Evolutionary conservation across 306 rosid genomes (phyloP).

Genomic region (Erythrophleum fordii): DNA sequence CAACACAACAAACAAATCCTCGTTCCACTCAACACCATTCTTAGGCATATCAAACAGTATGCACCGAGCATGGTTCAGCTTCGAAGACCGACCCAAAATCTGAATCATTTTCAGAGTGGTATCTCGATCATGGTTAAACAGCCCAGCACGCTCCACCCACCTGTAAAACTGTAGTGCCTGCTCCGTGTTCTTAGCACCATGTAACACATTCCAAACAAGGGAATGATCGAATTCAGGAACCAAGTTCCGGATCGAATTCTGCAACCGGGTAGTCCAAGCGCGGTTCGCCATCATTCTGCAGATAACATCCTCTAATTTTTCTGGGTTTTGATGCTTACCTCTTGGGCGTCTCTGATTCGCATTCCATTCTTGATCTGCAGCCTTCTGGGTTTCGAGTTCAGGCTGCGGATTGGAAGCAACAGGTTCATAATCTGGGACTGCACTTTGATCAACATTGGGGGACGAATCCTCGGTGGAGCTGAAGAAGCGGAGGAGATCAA

Average conservation of each 20-base stretch:
- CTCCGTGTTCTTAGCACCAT: conserved; percentile 62
- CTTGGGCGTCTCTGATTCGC: conserved; percentile 36
- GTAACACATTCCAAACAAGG: conserved; percentile 77
- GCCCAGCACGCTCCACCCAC: conserved; percentile 83
- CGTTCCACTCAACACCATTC: conserved; percentile 59
- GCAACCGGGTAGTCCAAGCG: conserved; percentile 92
- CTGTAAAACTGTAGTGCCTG: conserved; percentile 88
- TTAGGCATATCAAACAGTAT: conserved; percentile 69
- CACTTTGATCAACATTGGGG: conserved; percentile 41
- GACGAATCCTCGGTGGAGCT: conserved; percentile 40
- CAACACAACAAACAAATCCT: conserved; percentile 68
- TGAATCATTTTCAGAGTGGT: conserved; percentile 83
- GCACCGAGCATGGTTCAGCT: conserved; percentile 88
- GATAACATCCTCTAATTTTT: conserved; percentile 61
- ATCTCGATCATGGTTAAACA: conserved; percentile 67
- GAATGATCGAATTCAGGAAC: conserved; percentile 69
- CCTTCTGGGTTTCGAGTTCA: conserved; percentile 7
- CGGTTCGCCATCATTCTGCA: conserved; percentile 84
- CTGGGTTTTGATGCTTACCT: conserved; percentile 51
- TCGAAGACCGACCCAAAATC: conserved; percentile 67
- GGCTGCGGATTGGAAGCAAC: conserved; percentile 13
- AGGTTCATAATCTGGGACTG: conserved; percentile 3
- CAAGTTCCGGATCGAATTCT: conserved; percentile 72
- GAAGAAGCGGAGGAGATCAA: conserved; percentile 32
- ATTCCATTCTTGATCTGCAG: conserved; percentile 17